These are phyloP conservation scores for Trichocomaceae sp. DNA, from an alignment of 2,329 filamentous ascomycete species.

Conservation along the genomic window DNA sequence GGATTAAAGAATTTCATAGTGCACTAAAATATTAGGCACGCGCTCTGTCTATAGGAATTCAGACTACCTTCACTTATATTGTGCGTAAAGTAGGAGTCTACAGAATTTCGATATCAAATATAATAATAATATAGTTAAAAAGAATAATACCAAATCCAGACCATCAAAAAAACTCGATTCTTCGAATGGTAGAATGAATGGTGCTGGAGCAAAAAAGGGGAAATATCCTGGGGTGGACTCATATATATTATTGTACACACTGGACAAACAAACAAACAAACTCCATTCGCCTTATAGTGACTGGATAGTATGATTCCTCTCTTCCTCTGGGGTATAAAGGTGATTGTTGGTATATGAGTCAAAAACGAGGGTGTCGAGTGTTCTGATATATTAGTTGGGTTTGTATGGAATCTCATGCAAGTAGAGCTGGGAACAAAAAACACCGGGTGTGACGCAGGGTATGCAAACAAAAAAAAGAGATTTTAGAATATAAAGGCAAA, in stretches of 20 bases:
- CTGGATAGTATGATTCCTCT: not conserved
- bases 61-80: too few relatives aligned
- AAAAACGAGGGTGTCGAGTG: not conserved
- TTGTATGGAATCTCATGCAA: not conserved
- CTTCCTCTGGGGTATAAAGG: slow-evolving; percentile 9
- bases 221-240: not conserved
- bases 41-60: not conserved
- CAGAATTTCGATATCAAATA: not conserved
- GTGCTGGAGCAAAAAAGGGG: not conserved
- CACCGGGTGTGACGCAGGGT: not conserved
- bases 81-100: not conserved
- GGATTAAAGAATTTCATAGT: not conserved
- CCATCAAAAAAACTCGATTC: not conserved
- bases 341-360: slow-evolving; percentile 1
- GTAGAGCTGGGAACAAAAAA: not conserved
- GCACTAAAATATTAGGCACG: not conserved
- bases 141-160: not conserved
- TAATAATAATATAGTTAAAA: not conserved
- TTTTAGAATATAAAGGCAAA: not conserved
- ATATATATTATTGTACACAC: slow-evolving; percentile 2
- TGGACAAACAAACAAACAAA: not conserved
- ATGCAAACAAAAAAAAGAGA: not conserved
- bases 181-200: not conserved
- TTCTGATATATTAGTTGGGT: not conserved
- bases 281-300: slow-evolving; percentile 8